Evolutionary conservation across 345 rosid species (phyloP).

Genomic region (Eucalyptus cladocalyx): DNA sequence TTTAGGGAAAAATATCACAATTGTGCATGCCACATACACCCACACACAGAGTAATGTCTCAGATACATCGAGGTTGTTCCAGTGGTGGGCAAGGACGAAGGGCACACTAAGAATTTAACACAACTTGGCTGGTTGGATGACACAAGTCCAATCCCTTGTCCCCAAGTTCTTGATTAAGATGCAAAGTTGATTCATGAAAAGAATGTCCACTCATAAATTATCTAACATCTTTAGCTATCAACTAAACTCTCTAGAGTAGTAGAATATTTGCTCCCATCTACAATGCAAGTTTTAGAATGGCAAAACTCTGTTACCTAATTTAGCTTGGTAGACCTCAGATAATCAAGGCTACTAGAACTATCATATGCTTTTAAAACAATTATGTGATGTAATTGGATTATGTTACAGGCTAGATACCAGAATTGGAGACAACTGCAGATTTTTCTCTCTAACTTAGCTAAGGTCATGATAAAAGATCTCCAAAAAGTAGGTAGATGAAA

Average conservation of each 20-base stretch:
- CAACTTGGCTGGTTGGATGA: neutral
- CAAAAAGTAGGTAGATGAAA: neutral
- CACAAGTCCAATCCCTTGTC: neutral
- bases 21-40: neutral
- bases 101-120: neutral
- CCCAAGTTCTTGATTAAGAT: neutral
- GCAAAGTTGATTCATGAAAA: neutral
- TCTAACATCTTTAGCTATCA: neutral
- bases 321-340: neutral
- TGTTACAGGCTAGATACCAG: neutral
- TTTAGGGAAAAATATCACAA: slow-evolving; percentile 8
- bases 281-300: neutral
- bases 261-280: neutral
- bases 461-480: neutral
- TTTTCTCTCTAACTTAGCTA: neutral
- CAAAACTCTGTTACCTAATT: neutral
- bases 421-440: neutral
- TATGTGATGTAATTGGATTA: neutral
- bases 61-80: neutral
- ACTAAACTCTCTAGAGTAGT: neutral
- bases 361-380: neutral
- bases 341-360: neutral
- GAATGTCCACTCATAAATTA: neutral
- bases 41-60: neutral
- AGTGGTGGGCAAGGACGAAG: neutral